Evolutionary conservation across 768 basidiomycete species (phyloP).

Genomic region (Daedaleopsis sinensis): DNA sequence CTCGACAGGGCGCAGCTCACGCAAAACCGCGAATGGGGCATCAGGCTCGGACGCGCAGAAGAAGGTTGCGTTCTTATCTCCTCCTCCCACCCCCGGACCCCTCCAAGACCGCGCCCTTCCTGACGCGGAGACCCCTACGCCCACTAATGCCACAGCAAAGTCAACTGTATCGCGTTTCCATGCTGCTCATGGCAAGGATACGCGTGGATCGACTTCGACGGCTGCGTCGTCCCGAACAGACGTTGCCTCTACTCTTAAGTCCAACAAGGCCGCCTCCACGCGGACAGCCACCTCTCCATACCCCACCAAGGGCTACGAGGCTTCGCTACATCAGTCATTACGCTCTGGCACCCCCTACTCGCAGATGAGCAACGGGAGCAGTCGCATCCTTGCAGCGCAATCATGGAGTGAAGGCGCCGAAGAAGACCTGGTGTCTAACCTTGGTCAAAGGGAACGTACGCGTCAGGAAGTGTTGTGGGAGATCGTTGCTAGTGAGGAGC

Average conservation of each 20-base stretch:
- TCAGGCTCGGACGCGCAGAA: slow-evolving; percentile 60
- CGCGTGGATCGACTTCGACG: slow-evolving; percentile 66
- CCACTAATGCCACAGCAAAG: slow-evolving; percentile 47
- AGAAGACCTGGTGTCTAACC: slow-evolving; percentile 89
- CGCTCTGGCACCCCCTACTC: slow-evolving; percentile 85
- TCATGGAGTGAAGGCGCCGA: slow-evolving; percentile 96
- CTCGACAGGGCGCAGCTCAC: slow-evolving; percentile 38
- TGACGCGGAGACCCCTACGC: slow-evolving; percentile 43
- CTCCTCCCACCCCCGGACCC: slow-evolving; percentile 69
- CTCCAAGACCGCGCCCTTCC: slow-evolving; percentile 53
- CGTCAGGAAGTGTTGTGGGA: slow-evolving; percentile 97
- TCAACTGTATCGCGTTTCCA: slow-evolving; percentile 80
- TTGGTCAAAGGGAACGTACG: slow-evolving; percentile 92
- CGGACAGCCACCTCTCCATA: slow-evolving; percentile 68
- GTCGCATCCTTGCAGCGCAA: slow-evolving; percentile 72
- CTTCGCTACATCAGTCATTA: slow-evolving; percentile 63
- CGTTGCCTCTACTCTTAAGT: slow-evolving; percentile 46
- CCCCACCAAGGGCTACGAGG: slow-evolving; percentile 46
- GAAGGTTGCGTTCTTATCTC: slow-evolving; percentile 88
- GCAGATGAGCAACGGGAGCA: slow-evolving; percentile 68
- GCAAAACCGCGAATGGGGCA: slow-evolving; percentile 43
- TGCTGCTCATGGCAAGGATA: slow-evolving; percentile 69
- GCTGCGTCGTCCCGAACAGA: slow-evolving; percentile 71
- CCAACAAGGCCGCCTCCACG: slow-evolving; percentile 56
- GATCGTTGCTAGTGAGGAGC: slow-evolving; percentile 94